Percentiles rank a stretch among this genome's conserved stretches.
These are phyloP conservation scores for Diaporthe sp. DNA, from an alignment of 2,329 filamentous ascomycete genomes.

Conservation along the genomic window DNA sequence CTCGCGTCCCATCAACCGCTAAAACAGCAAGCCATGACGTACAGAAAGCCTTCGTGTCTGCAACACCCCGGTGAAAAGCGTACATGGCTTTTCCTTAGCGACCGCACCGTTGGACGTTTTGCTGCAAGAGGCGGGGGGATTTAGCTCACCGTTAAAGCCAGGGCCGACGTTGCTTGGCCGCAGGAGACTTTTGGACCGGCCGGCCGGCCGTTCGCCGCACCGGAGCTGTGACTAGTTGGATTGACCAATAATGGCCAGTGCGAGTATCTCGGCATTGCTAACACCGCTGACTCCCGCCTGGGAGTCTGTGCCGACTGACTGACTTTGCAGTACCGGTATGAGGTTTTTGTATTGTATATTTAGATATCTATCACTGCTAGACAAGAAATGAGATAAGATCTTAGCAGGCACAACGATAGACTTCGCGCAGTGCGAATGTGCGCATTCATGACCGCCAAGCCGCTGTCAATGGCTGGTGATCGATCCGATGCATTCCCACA, in stretches of 20 bases:
- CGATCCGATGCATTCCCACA: background rate
- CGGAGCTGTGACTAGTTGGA: conserved; percentile 32
- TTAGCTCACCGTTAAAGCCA: conserved; percentile 23
- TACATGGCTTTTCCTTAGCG: background rate
- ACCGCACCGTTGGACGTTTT: conserved; percentile 10
- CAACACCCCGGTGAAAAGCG: conserved; percentile 1
- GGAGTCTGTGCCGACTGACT: background rate
- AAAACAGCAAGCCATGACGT: background rate
- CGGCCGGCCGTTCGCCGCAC: conserved; percentile 22
- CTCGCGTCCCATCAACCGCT: background rate
- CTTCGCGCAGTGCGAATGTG: conserved; percentile 1
- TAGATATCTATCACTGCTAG: background rate
- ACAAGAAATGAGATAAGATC: background rate
- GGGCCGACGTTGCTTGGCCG: conserved; percentile 25
- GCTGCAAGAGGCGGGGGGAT: background rate
- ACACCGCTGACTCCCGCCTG: background rate
- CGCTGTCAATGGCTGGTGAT: background rate
- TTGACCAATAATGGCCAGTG: conserved; percentile 31
- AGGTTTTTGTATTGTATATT: background rate
- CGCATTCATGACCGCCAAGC: conserved; percentile 4
- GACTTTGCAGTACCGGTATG: background rate
- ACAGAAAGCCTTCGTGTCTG: conserved; percentile 13
- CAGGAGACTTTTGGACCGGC: background rate
- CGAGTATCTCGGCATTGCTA: conserved; percentile 32
- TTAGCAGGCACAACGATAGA: background rate